A percentile compares a stretch with the other conserved stretches of the same genome.
Conservation (phyloP, 2,329 filamentous ascomycete genomes). For the Talaromyces pinophilus region DNA sequence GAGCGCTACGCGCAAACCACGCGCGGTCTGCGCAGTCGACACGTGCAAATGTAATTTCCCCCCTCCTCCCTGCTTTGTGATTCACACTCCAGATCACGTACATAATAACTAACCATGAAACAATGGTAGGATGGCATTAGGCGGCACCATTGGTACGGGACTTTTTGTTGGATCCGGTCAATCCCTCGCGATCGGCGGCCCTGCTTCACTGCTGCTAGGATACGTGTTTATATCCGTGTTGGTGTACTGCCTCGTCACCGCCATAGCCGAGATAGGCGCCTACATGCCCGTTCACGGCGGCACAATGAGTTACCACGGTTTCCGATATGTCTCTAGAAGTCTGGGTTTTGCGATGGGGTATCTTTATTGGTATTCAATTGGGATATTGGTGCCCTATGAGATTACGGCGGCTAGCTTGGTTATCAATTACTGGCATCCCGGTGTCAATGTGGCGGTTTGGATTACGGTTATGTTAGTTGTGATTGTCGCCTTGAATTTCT, state of each 20-base stretch:
- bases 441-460: slow-evolving; percentile 50
- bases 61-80: too few relatives aligned
- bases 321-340: slow-evolving; percentile 46
- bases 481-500: slow-evolving; percentile 53
- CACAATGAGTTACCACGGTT: slow-evolving; percentile 48
- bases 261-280: slow-evolving; percentile 44
- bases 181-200: slow-evolving; percentile 55
- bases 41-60: slow-evolving; percentile 52
- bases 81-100: too few relatives aligned
- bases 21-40: slow-evolving; percentile 48
- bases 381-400: slow-evolving; percentile 57
- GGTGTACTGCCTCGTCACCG: slow-evolving; percentile 52
- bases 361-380: slow-evolving; percentile 51
- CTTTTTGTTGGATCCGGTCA: slow-evolving; percentile 58
- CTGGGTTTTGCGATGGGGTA: slow-evolving; percentile 48
- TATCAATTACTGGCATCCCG: slow-evolving; percentile 61
- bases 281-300: slow-evolving; percentile 49
- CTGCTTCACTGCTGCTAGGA: slow-evolving; percentile 54
- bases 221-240: slow-evolving; percentile 53
- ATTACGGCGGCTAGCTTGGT: slow-evolving; percentile 67
- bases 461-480: slow-evolving; percentile 62
- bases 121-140: slow-evolving; percentile 51
- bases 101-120: too few relatives aligned
- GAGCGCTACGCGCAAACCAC: slow-evolving; percentile 43
- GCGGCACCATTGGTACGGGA: slow-evolving; percentile 60